Conservation (phyloP, 345 rosid genomes). For the Euphorbia peplus region DNA sequence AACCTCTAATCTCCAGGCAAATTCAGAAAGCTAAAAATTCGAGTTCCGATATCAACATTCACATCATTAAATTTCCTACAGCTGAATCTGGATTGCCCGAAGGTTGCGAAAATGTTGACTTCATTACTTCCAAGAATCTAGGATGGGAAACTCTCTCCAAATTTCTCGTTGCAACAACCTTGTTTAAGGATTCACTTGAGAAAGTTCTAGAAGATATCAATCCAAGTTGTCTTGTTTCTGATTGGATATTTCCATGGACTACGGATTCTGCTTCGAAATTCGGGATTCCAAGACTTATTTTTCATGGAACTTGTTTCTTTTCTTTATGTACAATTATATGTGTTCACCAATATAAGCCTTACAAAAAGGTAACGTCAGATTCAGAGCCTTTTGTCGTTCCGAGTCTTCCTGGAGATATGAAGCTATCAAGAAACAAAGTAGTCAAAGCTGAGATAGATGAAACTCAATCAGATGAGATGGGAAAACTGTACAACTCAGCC, state of each 20-base stretch:
- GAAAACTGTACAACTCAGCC: no score
- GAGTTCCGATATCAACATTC: not conserved
- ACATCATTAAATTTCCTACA: not conserved
- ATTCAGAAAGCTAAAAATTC: conserved; percentile 14
- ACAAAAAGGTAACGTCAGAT: conserved; percentile 23
- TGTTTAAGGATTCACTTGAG: no score
- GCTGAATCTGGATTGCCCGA: conserved; percentile 34
- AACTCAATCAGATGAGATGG: no score
- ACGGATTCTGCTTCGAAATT: conserved; percentile 34
- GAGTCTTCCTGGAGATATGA: conserved; percentile 2
- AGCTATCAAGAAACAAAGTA: conserved; percentile 26
- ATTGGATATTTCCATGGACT: conserved; percentile 36
- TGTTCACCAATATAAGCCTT: conserved; percentile 18
- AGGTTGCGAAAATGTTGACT: conserved; percentile 21
- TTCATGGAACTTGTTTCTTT: conserved; percentile 34
- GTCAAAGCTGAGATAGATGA: no score
- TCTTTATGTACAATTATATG: conserved; percentile 8
- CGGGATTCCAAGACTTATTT: conserved; percentile 37
- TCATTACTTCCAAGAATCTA: not conserved
- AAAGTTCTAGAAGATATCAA: no score
- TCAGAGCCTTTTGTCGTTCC: conserved; percentile 26
- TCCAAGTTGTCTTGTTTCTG: conserved; percentile 40
- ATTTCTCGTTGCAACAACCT: no score
- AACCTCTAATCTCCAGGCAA: conserved; percentile 18
- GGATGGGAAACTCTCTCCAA: not conserved